Percentiles rank a stretch among this genome's conserved stretches.
phyloP scores from a whole-genome alignment of 106 monocot species.

The Allium sativum region DNA sequence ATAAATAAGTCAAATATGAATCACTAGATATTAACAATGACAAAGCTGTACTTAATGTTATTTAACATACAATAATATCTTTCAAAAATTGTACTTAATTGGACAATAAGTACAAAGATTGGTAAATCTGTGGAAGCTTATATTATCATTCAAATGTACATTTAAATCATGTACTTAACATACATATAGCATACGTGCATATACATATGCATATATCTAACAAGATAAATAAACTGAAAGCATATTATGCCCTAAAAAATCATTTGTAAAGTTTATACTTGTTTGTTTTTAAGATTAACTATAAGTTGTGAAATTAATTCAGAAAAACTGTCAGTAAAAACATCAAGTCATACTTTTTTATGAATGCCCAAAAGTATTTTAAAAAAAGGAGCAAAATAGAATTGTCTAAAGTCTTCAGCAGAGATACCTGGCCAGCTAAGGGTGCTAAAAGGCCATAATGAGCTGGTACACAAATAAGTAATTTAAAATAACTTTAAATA shows the following conservation, averaged over 20 bases:
- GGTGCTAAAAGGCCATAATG: conserved; percentile 98
- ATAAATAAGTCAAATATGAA: too few relatives aligned
- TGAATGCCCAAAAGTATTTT: too few relatives aligned
- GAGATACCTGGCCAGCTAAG: conserved; percentile 97
- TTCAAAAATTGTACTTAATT: too few relatives aligned
- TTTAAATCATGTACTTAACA: too few relatives aligned
- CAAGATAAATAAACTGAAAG: not conserved
- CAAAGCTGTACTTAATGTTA: too few relatives aligned
- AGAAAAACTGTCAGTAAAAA: not conserved
- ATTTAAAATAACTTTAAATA: not conserved
- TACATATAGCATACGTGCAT: too few relatives aligned
- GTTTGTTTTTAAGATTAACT: not conserved
- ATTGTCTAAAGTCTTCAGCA: conserved; percentile 63
- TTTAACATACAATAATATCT: too few relatives aligned
- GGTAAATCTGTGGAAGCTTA: too few relatives aligned
- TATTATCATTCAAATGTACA: too few relatives aligned
- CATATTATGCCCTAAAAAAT: not conserved
- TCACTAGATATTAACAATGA: too few relatives aligned
- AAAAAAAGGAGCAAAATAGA: conserved; percentile 29
- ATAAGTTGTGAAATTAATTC: not conserved
- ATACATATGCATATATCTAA: not conserved
- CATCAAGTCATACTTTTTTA: too few relatives aligned
- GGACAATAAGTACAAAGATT: too few relatives aligned
- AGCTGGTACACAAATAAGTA: conserved; percentile 51
- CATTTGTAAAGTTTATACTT: conserved; percentile 1